Evolutionary conservation across 768 basidiomycete genomes (phyloP).

Genomic region (Amanita molliuscula): DNA sequence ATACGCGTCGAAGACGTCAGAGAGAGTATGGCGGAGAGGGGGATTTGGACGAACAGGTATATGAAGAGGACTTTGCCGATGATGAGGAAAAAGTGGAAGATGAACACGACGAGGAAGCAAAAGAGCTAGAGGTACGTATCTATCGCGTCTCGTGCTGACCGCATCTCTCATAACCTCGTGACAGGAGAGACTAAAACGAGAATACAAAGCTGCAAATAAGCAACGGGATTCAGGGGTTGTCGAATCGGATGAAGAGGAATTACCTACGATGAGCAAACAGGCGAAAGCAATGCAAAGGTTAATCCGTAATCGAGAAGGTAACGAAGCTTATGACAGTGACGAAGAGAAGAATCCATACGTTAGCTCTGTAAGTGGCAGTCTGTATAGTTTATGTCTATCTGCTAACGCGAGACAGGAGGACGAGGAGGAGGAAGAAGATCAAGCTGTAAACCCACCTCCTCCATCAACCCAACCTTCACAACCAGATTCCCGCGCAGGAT

Average conservation of each 20-base stretch:
- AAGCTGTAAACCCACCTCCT: constrained; percentile 27
- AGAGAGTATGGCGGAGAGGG: constrained; percentile 67
- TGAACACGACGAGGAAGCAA: constrained; percentile 76
- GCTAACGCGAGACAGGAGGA: constrained; percentile 32
- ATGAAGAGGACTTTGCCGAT: constrained; percentile 79
- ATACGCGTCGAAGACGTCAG: constrained; percentile 33
- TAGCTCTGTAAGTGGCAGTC: constrained; percentile 44
- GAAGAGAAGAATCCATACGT: constrained; percentile 81
- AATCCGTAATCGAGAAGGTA: constrained; percentile 76
- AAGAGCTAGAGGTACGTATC: constrained; percentile 60
- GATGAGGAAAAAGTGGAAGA: constrained; percentile 77
- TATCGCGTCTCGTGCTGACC: not conserved
- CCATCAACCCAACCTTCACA: constrained; percentile 33
- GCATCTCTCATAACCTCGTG: constrained; percentile 7
- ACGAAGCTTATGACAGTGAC: constrained; percentile 71
- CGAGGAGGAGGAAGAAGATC: constrained; percentile 61
- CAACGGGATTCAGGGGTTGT: constrained; percentile 58
- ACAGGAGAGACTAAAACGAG: constrained; percentile 77
- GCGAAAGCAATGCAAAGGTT: constrained; percentile 80
- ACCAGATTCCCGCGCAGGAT: constrained; percentile 15
- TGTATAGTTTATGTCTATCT: not conserved
- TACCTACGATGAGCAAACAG: constrained; percentile 48
- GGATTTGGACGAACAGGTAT: constrained; percentile 73
- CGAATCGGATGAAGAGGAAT: constrained; percentile 64
- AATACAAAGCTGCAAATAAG: constrained; percentile 73